Evolutionary conservation across 306 rosid species (phyloP), one percentile per base, ranked within the genome.

Genomic region (Quillaja saponaria): DNA sequence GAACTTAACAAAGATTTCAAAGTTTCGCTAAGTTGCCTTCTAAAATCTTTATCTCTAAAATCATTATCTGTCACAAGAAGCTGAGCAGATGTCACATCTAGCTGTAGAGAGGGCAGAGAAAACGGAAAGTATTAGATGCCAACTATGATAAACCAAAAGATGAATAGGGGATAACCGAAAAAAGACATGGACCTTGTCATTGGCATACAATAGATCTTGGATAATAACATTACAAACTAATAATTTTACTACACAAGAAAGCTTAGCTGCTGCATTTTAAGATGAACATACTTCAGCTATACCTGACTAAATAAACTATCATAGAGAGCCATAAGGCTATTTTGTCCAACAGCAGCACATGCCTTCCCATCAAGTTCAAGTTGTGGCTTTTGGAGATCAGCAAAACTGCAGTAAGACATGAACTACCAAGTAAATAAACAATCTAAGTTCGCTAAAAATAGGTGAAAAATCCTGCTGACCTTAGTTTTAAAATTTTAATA

Each of bases 281-380:
- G 38, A 61, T 21, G 1, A 40, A 51, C 21, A 13, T 37, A 31
- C 38, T 56, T 41, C 10, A 49, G 58, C n/a, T n/a, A 44, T 76
- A 92, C 99, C 97, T 92, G 96, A 76, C 82, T 80, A 81, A 92
- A 92, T 78, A 89, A 63, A 18, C 82, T 55, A 72, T 94, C 99
- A 33, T 94, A 94, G 55, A 87, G 85, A 73, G 97, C 96, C 99
- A 94, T 89, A 49, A 94, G 91, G 72, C 90, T 67, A 71, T 68
- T 86, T 61, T 94, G 99, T 70, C 99, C 99, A 78, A 89, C 97
- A 71, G 99, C 97, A 12, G 97, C 97, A 68, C 99, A 94, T 16
- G 99, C 99, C 73, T 94, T 94, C 60, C 99, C 97, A 75, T 94
- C 99, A 67, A 94, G 74, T 63, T 89, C 99, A 76, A 71, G 81